These are phyloP conservation scores for Neocucurbitaria cava DNA, from an alignment of 2,329 filamentous ascomycete species.

Conservation along the genomic window DNA sequence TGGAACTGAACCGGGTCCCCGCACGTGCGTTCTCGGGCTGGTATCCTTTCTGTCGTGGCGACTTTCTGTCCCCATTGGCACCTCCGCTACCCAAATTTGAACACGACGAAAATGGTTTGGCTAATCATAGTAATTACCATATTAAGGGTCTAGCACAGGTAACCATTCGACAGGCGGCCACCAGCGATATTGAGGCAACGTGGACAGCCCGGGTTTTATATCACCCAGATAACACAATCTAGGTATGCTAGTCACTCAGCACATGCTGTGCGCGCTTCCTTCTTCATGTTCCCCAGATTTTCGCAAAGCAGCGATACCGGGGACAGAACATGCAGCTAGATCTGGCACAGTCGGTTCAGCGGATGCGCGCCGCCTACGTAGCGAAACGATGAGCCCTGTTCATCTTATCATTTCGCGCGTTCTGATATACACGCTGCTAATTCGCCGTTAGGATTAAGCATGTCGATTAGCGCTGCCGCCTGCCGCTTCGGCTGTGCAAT, in stretches of 20 bases:
- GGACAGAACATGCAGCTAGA: constrained; percentile 11
- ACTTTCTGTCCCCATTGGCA: background rate
- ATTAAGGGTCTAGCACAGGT: constrained; percentile 12
- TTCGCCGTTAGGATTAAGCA: constrained; percentile 17
- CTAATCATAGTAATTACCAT: constrained; percentile 4
- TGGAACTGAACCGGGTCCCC: constrained; percentile 2
- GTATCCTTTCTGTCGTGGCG: background rate
- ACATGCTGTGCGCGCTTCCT: constrained; percentile 3
- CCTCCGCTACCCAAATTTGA: constrained; percentile 2
- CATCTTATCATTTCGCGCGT: constrained; percentile 12
- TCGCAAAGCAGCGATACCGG: constrained; percentile 14
- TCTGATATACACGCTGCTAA: constrained; percentile 10
- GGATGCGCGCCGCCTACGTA: constrained; percentile 12
- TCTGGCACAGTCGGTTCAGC: constrained; percentile 17
- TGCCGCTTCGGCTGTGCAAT: constrained; percentile 17
- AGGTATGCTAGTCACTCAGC: constrained; percentile 8
- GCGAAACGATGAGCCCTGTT: constrained; percentile 8
- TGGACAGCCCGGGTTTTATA: background rate
- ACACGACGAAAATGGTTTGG: background rate
- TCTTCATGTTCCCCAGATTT: constrained; percentile 16
- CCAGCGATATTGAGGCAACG: constrained; percentile 5
- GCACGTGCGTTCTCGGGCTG: background rate
- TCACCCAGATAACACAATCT: constrained; percentile 4
- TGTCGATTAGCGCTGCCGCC: constrained; percentile 10
- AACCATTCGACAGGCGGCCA: constrained; percentile 2